These are phyloP conservation scores for Nicotiana undulata DNA, from an alignment of 257 asterid genomes.

Conservation along the genomic window DNA sequence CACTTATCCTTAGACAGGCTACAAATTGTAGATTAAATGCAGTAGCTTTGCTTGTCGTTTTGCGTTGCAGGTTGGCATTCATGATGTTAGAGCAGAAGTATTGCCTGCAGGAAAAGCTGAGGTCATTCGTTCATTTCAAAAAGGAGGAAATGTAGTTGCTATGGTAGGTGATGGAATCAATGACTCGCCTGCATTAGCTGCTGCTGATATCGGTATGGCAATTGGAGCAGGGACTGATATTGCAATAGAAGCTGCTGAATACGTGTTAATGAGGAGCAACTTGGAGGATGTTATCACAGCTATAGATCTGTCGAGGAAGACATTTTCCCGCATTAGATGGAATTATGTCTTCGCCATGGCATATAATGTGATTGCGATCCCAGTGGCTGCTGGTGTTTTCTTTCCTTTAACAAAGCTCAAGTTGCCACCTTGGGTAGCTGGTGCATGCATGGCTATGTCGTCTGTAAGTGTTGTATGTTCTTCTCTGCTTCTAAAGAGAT, in stretches of 20 bases:
- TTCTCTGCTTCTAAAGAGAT: slow-evolving; percentile 80
- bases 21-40: not conserved
- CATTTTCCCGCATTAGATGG: slow-evolving; percentile 66
- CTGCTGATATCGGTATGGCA: slow-evolving; percentile 98
- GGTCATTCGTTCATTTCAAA: slow-evolving; percentile 69
- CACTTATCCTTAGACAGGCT: accelerated
- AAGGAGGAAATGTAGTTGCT: slow-evolving; percentile 72
- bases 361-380: slow-evolving; percentile 78
- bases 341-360: slow-evolving; percentile 84
- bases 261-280: slow-evolving; percentile 87
- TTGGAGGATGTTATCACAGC: slow-evolving; percentile 96
- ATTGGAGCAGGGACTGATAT: slow-evolving; percentile 98
- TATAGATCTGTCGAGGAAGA: slow-evolving; percentile 84
- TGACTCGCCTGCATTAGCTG: slow-evolving; percentile 97
- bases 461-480: slow-evolving; percentile 95
- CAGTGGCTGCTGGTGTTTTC: slow-evolving; percentile 81
- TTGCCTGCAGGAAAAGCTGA: slow-evolving; percentile 99
- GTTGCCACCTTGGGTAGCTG: slow-evolving; percentile 98
- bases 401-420: slow-evolving; percentile 55
- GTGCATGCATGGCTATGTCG: slow-evolving; percentile 97
- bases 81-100: slow-evolving; percentile 92
- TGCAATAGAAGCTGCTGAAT: slow-evolving; percentile 97
- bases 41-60: not conserved
- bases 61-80: slow-evolving; percentile 71
- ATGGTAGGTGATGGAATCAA: slow-evolving; percentile 99